phyloP scores from a whole-genome alignment of 805 yeast species.

The Zygotorulaspora florentina region DNA sequence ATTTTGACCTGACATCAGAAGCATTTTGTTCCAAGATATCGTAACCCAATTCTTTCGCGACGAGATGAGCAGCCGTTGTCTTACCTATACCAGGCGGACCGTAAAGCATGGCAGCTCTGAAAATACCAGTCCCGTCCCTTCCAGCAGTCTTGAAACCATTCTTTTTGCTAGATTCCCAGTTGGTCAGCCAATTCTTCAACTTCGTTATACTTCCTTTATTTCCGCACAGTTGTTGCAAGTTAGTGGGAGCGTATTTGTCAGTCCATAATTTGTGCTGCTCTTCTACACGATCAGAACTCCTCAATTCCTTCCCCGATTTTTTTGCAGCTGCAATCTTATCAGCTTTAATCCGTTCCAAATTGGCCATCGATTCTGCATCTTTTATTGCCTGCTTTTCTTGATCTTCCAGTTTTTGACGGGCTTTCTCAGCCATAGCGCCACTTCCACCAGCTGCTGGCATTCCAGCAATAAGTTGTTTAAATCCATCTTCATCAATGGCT shows the following conservation, averaged over 20 bases:
- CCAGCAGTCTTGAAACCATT: constrained; percentile 54
- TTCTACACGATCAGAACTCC: constrained; percentile 18
- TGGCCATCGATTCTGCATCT: constrained; percentile 46
- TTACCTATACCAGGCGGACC: constrained; percentile 89
- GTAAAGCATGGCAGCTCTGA: constrained; percentile 78
- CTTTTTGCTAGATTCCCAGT: constrained; percentile 64
- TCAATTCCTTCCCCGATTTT: constrained; percentile 24
- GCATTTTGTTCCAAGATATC: constrained; percentile 78
- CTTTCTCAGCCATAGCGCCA: constrained; percentile 72
- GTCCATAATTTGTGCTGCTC: constrained; percentile 81
- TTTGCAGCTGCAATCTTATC: constrained; percentile 25
- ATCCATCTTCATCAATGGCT: constrained; percentile 84
- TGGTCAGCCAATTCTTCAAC: constrained; percentile 66
- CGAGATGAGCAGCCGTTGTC: constrained; percentile 74
- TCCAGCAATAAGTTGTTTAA: constrained; percentile 60
- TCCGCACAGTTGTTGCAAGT: constrained; percentile 79
- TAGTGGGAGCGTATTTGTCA: constrained; percentile 81
- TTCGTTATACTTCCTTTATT: constrained; percentile 70
- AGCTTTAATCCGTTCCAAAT: constrained; percentile 41
- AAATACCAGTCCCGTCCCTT: constrained; percentile 61
- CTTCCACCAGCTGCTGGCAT: constrained; percentile 94
- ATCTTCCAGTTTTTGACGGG: constrained; percentile 60
- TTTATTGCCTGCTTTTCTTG: constrained; percentile 57
- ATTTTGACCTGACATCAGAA: constrained; percentile 85
- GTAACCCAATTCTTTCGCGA: constrained; percentile 65